A percentile compares a stretch with the other conserved stretches of the same genome.
Conservation (phyloP, 1,139 yeast species). For the Yamadazyma spencermartinsiae region DNA sequence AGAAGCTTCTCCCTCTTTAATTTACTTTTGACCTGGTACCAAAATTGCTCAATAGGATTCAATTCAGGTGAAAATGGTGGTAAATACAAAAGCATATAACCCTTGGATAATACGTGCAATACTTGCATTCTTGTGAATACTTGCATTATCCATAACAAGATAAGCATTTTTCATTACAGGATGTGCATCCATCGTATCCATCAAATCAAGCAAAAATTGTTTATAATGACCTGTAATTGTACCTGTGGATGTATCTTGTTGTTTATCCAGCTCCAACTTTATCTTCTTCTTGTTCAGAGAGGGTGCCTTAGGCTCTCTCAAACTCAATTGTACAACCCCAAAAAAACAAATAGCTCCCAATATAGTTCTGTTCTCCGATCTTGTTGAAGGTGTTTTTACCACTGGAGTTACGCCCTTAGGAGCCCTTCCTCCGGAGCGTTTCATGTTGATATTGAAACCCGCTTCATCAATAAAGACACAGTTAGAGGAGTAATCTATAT, state of each 20-base stretch:
- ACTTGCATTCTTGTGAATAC: slow-evolving; percentile 9
- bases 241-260: slow-evolving; percentile 7
- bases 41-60: slow-evolving; percentile 15
- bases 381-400: slow-evolving; percentile 10
- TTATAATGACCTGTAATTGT: slow-evolving; percentile 12
- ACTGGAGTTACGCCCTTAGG: slow-evolving; percentile 11
- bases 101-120: slow-evolving; percentile 11
- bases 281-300: slow-evolving; percentile 7
- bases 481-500: slow-evolving; percentile 10
- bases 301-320: slow-evolving; percentile 10
- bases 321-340: slow-evolving; percentile 11
- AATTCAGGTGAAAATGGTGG: slow-evolving; percentile 15
- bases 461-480: slow-evolving; percentile 15
- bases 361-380: slow-evolving; percentile 12
- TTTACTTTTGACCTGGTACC: slow-evolving; percentile 11
- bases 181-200: slow-evolving; percentile 9
- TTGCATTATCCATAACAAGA: slow-evolving; percentile 7
- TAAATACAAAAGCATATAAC: slow-evolving; percentile 12
- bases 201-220: slow-evolving; percentile 9
- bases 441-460: slow-evolving; percentile 14
- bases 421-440: slow-evolving; percentile 13
- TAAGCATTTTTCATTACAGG: slow-evolving; percentile 10
- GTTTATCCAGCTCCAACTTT: slow-evolving; percentile 2
- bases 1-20: slow-evolving; percentile 13
- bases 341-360: slow-evolving; percentile 13